Conservation (phyloP, 2,329 filamentous ascomycete species). For the Colletotrichum chrysophilum region DNA sequence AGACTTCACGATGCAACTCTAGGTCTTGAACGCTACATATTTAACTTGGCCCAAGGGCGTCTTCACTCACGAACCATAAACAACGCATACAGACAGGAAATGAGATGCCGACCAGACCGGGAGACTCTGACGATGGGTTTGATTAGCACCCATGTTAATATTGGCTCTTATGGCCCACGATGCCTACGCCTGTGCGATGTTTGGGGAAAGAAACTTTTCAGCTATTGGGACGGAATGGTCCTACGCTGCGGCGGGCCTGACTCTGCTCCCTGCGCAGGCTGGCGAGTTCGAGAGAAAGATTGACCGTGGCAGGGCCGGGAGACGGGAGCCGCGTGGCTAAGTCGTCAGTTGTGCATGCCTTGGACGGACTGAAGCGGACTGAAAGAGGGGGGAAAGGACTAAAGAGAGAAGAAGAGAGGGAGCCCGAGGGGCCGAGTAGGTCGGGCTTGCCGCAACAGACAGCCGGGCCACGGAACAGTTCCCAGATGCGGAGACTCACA, state of each 20-base stretch:
- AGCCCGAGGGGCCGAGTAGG: neutral
- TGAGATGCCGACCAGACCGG: neutral
- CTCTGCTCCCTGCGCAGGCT: neutral
- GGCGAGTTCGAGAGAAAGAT: neutral
- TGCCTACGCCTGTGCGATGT: neutral
- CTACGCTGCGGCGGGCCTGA: neutral
- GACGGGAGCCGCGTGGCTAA: neutral
- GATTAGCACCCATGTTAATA: constrained; percentile 14
- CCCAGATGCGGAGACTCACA: neutral
- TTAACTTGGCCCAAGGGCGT: neutral
- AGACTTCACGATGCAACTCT: neutral
- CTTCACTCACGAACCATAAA: neutral
- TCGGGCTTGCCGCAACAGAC: neutral
- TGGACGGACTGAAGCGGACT: neutral
- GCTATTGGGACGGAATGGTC: neutral
- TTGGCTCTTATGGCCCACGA: neutral
- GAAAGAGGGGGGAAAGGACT: neutral
- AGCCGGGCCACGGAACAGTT: neutral
- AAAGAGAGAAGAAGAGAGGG: neutral
- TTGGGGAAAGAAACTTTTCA: neutral
- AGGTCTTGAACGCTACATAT: neutral
- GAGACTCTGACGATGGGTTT: neutral
- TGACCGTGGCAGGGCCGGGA: neutral
- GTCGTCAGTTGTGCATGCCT: neutral
- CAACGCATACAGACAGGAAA: neutral